Percentiles rank a stretch among this genome's conserved stretches.
Conservation (phyloP, 192 early-diverging fungal genomes). For the Neocallimastix lanati region DNA sequence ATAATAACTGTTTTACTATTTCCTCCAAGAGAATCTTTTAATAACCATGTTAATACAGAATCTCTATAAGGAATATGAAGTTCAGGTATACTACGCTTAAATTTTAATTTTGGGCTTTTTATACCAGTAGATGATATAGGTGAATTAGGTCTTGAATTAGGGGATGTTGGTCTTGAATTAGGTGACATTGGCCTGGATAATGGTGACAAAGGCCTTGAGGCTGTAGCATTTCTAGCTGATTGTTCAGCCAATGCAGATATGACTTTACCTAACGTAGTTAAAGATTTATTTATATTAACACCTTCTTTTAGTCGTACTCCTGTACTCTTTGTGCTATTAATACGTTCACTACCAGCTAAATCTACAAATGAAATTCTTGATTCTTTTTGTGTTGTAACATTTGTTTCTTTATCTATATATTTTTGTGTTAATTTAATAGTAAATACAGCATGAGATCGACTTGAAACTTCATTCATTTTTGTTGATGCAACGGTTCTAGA, state of each 20-base stretch:
- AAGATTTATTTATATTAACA: slow-evolving; percentile 82
- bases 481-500: slow-evolving; percentile 81
- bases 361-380: slow-evolving; percentile 75
- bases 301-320: slow-evolving; percentile 76
- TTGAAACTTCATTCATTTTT: slow-evolving; percentile 85
- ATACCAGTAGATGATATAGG: background rate
- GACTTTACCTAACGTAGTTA: slow-evolving; percentile 84
- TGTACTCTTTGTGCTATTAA: slow-evolving; percentile 65
- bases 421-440: slow-evolving; percentile 55
- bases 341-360: slow-evolving; percentile 84
- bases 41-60: slow-evolving; percentile 70
- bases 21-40: slow-evolving; percentile 69
- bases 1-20: slow-evolving; percentile 71
- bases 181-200: too few relatives aligned
- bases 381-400: slow-evolving; percentile 48
- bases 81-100: slow-evolving; percentile 12
- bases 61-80: slow-evolving; percentile 75
- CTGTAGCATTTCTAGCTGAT: slow-evolving; percentile 8
- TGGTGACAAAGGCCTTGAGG: too few relatives aligned
- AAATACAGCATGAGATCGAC: slow-evolving; percentile 73
- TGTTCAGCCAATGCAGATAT: slow-evolving; percentile 73
- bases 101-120: slow-evolving; percentile 6
- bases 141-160: too few relatives aligned
- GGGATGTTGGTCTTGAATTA: too few relatives aligned
- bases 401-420: slow-evolving; percentile 20